phyloP scores from a whole-genome alignment of 192 early-diverging fungal genomes.

The Backusella liffmaniae region DNA sequence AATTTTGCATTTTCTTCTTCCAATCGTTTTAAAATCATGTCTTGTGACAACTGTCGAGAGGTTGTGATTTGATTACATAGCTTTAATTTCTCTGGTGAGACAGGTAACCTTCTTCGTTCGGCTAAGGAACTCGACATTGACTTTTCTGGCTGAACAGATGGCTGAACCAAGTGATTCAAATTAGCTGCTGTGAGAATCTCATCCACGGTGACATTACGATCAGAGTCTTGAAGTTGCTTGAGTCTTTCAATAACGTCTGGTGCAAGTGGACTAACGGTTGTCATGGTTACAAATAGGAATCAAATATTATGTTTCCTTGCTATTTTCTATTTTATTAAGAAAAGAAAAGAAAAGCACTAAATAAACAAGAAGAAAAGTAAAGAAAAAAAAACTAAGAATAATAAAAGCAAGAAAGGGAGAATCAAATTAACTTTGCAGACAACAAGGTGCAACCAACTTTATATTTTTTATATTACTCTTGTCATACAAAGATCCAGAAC shows the following conservation, averaged over 20 bases:
- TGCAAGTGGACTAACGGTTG: slow-evolving; percentile 6
- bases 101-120: slow-evolving; percentile 35
- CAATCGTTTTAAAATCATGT: slow-evolving; percentile 39
- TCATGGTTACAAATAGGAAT: neutral
- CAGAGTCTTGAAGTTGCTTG: slow-evolving; percentile 17
- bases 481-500: slow-evolving; percentile 2
- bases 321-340: neutral
- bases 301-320: neutral
- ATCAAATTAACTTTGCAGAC: slow-evolving; percentile 5
- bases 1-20: slow-evolving; percentile 57
- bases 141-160: neutral
- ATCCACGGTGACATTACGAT: slow-evolving; percentile 25
- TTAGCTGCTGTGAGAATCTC: slow-evolving; percentile 28
- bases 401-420: neutral
- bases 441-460: slow-evolving; percentile 3
- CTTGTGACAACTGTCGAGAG: neutral
- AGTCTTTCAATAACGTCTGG: slow-evolving; percentile 22
- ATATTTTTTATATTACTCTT: slow-evolving; percentile 1
- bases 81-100: slow-evolving; percentile 34
- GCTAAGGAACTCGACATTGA: slow-evolving; percentile 28
- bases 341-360: neutral
- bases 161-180: slow-evolving; percentile 25
- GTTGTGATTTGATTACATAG: slow-evolving; percentile 12
- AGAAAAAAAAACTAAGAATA: slow-evolving; percentile 7
- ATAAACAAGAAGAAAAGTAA: neutral